Evolutionary conservation across 2,329 filamentous ascomycete genomes (phyloP).

Genomic region (Pseudopithomyces maydicus): DNA sequence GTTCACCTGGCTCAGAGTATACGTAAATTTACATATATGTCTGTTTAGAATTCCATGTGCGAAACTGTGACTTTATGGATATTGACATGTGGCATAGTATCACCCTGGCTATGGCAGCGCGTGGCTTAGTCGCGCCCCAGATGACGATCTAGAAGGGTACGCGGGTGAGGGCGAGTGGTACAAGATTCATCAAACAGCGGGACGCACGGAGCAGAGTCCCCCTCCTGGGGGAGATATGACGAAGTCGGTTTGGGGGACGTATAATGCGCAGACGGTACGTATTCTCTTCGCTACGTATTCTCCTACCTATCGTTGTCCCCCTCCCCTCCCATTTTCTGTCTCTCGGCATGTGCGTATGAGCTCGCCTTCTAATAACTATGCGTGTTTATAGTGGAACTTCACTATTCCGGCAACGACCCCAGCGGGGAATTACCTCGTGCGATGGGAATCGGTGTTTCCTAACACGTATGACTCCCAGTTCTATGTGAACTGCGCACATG

Average conservation of each 20-base stretch:
- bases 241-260: conserved; percentile 14
- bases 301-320: no score
- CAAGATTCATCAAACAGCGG: conserved; percentile 11
- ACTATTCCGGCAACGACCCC: conserved; percentile 21
- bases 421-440: conserved; percentile 20
- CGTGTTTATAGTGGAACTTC: conserved; percentile 22
- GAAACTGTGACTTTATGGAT: not conserved
- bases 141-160: not conserved
- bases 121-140: not conserved
- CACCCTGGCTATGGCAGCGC: not conserved
- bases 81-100: not conserved
- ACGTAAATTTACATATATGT: no score
- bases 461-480: conserved; percentile 14
- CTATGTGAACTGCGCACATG: conserved; percentile 23
- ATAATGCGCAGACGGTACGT: conserved; percentile 6
- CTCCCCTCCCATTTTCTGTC: not conserved
- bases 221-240: conserved; percentile 3
- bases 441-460: conserved; percentile 19
- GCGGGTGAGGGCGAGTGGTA: conserved; percentile 2
- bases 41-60: no score
- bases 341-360: not conserved
- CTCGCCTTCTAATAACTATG: no score
- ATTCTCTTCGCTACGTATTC: no score
- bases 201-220: conserved; percentile 11
- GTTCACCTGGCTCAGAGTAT: no score